Percentiles rank a stretch among this genome's conserved stretches.
Conservation (phyloP, 345 rosid species). For the Cochlearia excelsa region DNA sequence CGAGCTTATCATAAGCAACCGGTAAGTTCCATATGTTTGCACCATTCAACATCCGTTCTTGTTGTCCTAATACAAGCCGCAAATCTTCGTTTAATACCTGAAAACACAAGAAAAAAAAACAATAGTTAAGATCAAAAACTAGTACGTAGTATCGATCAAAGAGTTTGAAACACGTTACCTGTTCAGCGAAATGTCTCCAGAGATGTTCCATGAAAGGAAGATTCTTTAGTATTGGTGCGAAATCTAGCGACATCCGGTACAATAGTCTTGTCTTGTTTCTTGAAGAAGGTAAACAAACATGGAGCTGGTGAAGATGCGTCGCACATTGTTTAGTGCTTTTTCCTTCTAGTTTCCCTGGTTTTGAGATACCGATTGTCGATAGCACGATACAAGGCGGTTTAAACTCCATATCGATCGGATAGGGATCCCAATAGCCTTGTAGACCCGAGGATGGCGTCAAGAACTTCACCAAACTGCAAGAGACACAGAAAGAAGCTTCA, state of each 20-base stretch:
- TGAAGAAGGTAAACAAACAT: constrained; percentile 90
- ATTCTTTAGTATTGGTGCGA: constrained; percentile 78
- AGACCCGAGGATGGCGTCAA: constrained; percentile 86
- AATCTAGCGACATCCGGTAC: constrained; percentile 95
- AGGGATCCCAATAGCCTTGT: constrained; percentile 98
- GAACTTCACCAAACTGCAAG: constrained; percentile 78
- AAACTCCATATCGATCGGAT: constrained; percentile 97
- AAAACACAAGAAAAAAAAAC: background rate
- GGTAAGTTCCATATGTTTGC: constrained; percentile 91
- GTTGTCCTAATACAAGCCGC: constrained; percentile 84
- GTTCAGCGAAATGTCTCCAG: constrained; percentile 93
- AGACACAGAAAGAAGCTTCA: constrained; percentile 4
- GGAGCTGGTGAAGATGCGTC: constrained; percentile 97
- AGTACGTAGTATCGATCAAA: background rate
- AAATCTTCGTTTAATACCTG: constrained; percentile 96
- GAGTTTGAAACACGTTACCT: constrained; percentile 43
- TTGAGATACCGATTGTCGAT: constrained; percentile 93
- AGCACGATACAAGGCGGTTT: constrained; percentile 94
- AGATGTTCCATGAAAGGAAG: constrained; percentile 79
- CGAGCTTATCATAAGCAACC: constrained; percentile 87
- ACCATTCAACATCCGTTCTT: constrained; percentile 86
- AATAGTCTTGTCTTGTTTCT: constrained; percentile 73
- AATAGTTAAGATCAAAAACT: background rate
- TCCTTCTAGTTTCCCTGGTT: constrained; percentile 91
- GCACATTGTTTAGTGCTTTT: constrained; percentile 63